Evolutionary conservation across 1,139 yeast species (phyloP), one percentile per base, ranked within the genome.

Genomic region (Debaryomyces psychrophilus): DNA sequence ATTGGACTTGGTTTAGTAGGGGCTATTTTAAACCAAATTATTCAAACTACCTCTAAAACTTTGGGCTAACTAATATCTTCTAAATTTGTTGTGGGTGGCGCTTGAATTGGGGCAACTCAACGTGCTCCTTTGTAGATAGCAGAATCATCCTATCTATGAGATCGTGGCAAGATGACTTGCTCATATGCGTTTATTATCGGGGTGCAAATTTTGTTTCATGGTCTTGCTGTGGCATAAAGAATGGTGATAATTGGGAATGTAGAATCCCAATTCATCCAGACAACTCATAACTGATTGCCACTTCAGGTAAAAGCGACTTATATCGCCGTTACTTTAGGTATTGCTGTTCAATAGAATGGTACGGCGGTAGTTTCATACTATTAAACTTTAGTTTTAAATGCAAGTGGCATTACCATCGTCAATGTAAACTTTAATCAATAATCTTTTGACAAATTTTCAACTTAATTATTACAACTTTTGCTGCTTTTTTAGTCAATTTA

Each of bases 181-280:
- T 60, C 69, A 39, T 80, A 73, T 75, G 40, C 55, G 82, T 59
- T 64, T 76, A 79, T 77, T 69, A 61, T 73, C 54, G 79, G 40
- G 86, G 86, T 35, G 78, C 84, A 8, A 60, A 77, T 31, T 54
- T 81, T 40, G 84, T 85, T 7, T 79, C 86, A 1, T 73, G 81
- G 77, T 69, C 75, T 31, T 70, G 81, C 2, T 77, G 68, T 51
- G 83, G 82, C 44, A 70, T 81, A 14, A 65, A 70, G 46, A 58
- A 60, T n/a, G 41, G 51, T 25, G 38, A 45, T 23, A 61, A 67
- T 50, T 57, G 55, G 46, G 59, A 73, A 9, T 77, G 81, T 81
- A 67, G 71, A 54, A 66, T 76, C 45, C 80, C 81, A 5, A 73
- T 79, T 8, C 68, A 68, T 50, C 58, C n/a, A n/a, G n/a, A n/a